A percentile compares a stretch with the other conserved stretches of the same genome.
phyloP scores from a whole-genome alignment of 352 stramenopile species.

The Phytopythium helicoides region DNA sequence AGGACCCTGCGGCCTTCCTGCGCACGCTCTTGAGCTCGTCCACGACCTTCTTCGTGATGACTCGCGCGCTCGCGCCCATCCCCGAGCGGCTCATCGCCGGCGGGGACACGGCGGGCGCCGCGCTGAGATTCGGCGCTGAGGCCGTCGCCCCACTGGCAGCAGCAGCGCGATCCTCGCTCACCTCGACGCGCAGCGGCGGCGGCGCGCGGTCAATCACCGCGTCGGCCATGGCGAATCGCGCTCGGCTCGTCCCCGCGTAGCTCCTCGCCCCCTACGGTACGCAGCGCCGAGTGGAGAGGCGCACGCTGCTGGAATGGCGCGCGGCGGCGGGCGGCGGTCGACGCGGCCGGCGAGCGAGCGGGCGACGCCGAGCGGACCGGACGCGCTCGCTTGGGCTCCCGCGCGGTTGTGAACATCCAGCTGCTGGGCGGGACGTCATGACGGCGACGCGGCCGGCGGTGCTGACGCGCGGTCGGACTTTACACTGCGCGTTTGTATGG shows the following conservation, averaged over 20 bases:
- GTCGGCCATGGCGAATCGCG: slow-evolving; percentile 24
- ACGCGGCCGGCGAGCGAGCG: too few species aligned
- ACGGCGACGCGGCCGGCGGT: too few species aligned
- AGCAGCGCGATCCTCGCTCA: neutral
- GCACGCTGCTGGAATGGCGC: too few species aligned
- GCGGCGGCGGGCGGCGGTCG: too few species aligned
- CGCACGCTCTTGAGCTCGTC: slow-evolving; percentile 71
- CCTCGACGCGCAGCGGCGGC: slow-evolving; percentile 4
- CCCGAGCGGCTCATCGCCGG: slow-evolving; percentile 2
- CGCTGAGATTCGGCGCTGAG: neutral
- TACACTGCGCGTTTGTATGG: too few species aligned
- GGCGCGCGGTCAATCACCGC: slow-evolving; percentile 12
- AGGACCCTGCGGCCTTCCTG: slow-evolving; percentile 18
- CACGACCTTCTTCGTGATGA: slow-evolving; percentile 55
- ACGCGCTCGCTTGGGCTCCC: too few species aligned
- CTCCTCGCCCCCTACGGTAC: too few species aligned
- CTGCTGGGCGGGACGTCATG: too few species aligned
- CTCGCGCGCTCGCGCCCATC: slow-evolving; percentile 21
- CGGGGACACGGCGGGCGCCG: slow-evolving; percentile 9
- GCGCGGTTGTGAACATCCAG: too few species aligned
- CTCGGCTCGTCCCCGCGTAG: neutral
- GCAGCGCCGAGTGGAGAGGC: too few species aligned
- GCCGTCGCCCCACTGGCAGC: neutral
- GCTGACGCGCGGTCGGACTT: too few species aligned
- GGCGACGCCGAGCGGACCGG: too few species aligned